Evolutionary conservation across 139 green algal species (phyloP).

Genomic region (Tetradesmus obliquus): DNA sequence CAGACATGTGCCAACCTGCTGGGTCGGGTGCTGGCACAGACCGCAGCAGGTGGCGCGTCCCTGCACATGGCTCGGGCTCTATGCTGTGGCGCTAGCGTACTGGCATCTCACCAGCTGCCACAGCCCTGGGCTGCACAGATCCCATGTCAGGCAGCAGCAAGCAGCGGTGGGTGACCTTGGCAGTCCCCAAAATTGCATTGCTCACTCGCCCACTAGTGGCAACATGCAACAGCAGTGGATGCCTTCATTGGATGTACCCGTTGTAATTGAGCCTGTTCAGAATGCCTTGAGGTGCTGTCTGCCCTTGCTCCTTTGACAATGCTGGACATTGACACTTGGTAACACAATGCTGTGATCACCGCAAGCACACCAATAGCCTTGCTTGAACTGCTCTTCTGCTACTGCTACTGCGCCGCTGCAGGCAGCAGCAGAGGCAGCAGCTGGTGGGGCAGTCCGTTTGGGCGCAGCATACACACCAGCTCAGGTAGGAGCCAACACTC

Average conservation of each 20-base stretch:
- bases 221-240: too few species aligned
- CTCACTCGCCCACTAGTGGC: too few species aligned
- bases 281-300: too few species aligned
- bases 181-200: too few species aligned
- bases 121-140: not conserved
- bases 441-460: not conserved
- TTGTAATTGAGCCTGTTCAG: too few species aligned
- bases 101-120: not conserved
- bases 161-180: not conserved
- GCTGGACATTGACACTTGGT: too few species aligned
- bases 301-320: too few species aligned
- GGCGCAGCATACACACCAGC: conserved; percentile 26
- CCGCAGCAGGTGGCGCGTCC: not conserved
- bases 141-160: not conserved
- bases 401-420: not conserved
- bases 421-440: not conserved
- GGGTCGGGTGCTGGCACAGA: not conserved
- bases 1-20: not conserved
- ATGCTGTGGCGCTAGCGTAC: not conserved
- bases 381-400: not conserved
- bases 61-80: not conserved
- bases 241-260: too few species aligned
- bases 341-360: too few species aligned
- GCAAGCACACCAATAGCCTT: not conserved
- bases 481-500: not conserved